A percentile compares a stretch with the other conserved stretches of the same genome.
Conservation (phyloP, 2,329 filamentous ascomycete species). For the Cadophora gregata region DNA sequence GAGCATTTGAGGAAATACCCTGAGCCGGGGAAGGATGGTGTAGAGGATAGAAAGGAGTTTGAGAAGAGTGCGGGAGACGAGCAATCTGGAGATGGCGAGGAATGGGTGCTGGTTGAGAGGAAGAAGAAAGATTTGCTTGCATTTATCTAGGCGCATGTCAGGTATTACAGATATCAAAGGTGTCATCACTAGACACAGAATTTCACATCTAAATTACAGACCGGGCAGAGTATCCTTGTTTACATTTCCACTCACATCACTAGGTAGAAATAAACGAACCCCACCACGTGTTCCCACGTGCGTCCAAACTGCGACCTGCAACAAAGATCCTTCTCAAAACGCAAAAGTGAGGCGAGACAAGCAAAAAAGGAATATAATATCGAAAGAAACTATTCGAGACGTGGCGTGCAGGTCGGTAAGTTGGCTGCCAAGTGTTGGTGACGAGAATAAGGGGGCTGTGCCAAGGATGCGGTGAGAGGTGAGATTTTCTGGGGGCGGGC, state of each 20-base stretch:
- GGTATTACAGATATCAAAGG: no score
- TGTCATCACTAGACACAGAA: no score
- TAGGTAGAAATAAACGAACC: neutral
- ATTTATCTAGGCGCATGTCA: conserved; percentile 27
- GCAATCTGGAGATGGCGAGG: neutral
- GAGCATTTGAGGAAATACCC: conserved; percentile 57
- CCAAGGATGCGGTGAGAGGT: conserved; percentile 7
- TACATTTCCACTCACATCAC: no score
- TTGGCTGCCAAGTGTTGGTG: conserved; percentile 10
- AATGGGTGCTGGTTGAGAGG: conserved; percentile 31
- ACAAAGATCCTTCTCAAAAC: conserved; percentile 6
- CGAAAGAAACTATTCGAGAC: conserved; percentile 11
- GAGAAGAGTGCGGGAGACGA: neutral
- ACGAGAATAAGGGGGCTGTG: conserved; percentile 1
- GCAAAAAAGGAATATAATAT: no score
- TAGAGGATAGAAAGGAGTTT: conserved; percentile 1
- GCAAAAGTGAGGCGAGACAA: neutral
- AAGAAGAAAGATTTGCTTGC: conserved; percentile 30
- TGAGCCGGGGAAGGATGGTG: conserved; percentile 40
- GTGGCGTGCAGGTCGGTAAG: conserved; percentile 1
- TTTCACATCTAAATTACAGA: no score
- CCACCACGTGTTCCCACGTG: conserved; percentile 14
- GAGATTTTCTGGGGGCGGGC: conserved; percentile 1
- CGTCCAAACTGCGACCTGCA: conserved; percentile 14
- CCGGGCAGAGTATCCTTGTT: no score